These are phyloP conservation scores for Meira nashicola DNA, from an alignment of 1,284 basidiomycete genomes.

Conservation along the genomic window DNA sequence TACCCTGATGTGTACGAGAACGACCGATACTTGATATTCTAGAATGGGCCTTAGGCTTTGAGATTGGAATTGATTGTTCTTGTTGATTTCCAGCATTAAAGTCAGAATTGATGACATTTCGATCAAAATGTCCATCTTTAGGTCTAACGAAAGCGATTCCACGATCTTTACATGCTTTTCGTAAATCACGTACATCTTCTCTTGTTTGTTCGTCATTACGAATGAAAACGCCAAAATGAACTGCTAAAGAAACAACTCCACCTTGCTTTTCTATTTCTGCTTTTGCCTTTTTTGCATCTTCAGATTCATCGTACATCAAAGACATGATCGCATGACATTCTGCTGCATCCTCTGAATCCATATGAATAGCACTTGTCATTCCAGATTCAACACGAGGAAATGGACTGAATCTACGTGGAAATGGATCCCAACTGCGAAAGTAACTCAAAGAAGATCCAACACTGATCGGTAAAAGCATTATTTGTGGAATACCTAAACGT, in stretches of 20 bases:
- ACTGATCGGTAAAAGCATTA: constrained; percentile 43
- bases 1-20: not conserved
- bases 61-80: too few species aligned
- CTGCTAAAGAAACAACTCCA: constrained; percentile 6
- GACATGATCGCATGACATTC: constrained; percentile 24
- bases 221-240: constrained; percentile 31
- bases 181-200: constrained; percentile 30
- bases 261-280: constrained; percentile 3
- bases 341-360: constrained; percentile 39
- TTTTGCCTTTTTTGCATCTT: constrained; percentile 1
- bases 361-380: constrained; percentile 36
- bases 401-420: constrained; percentile 30
- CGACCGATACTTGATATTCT: not conserved
- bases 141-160: constrained; percentile 15
- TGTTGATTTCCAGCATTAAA: not conserved
- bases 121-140: constrained; percentile 8
- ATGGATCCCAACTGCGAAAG: constrained; percentile 36
- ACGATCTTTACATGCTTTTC: constrained; percentile 23
- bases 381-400: constrained; percentile 30
- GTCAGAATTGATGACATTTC: not conserved
- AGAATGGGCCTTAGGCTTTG: not conserved
- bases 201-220: constrained; percentile 31
- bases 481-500: constrained; percentile 29
- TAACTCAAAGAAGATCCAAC: constrained; percentile 35
- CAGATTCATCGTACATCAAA: constrained; percentile 8